These are phyloP conservation scores for Achlya hypogyna DNA, from an alignment of 352 stramenopile genomes.

Conservation along the genomic window DNA sequence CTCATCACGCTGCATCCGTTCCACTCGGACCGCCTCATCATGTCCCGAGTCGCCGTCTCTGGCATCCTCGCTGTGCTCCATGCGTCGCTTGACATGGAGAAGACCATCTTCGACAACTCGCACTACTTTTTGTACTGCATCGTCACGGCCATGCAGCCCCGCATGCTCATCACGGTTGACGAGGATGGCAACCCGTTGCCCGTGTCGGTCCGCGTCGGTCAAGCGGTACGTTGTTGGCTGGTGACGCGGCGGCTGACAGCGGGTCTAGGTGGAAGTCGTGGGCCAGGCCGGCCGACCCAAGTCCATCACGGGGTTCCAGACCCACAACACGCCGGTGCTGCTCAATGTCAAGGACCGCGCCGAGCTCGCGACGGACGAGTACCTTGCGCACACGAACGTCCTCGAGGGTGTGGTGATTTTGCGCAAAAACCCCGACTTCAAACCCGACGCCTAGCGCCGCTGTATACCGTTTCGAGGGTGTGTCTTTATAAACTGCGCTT, in stretches of 20 bases:
- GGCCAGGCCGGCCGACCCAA: slow-evolving; percentile 98
- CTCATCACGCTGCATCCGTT: slow-evolving; percentile 97
- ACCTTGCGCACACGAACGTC: slow-evolving; percentile 91
- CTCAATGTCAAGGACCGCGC: slow-evolving; percentile 96
- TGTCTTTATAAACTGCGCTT: too few relatives aligned
- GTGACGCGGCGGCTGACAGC: slow-evolving; percentile 16
- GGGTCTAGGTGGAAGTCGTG: slow-evolving; percentile 93
- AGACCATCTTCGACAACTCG: slow-evolving; percentile 96
- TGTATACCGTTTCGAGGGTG: neutral
- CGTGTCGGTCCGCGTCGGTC: slow-evolving; percentile 97
- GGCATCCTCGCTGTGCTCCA: slow-evolving; percentile 94
- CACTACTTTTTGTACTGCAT: slow-evolving; percentile 99
- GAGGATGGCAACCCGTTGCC: slow-evolving; percentile 94
- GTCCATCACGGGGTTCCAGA: slow-evolving; percentile 99
- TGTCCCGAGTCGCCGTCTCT: slow-evolving; percentile 88
- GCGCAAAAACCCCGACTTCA: slow-evolving; percentile 93
- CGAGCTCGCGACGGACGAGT: slow-evolving; percentile 97
- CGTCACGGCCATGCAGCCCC: slow-evolving; percentile 95
- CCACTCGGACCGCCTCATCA: slow-evolving; percentile 92
- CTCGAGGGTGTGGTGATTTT: slow-evolving; percentile 99
- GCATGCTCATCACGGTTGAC: slow-evolving; percentile 97
- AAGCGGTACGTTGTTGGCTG: slow-evolving; percentile 74
- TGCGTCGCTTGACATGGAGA: slow-evolving; percentile 95
- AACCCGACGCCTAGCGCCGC: slow-evolving; percentile 57
- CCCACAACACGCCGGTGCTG: slow-evolving; percentile 98